Base-by-base conservation (phyloP, 2,329 filamentous ascomycete species). In the Westerdykella aurantiaca region DNA sequence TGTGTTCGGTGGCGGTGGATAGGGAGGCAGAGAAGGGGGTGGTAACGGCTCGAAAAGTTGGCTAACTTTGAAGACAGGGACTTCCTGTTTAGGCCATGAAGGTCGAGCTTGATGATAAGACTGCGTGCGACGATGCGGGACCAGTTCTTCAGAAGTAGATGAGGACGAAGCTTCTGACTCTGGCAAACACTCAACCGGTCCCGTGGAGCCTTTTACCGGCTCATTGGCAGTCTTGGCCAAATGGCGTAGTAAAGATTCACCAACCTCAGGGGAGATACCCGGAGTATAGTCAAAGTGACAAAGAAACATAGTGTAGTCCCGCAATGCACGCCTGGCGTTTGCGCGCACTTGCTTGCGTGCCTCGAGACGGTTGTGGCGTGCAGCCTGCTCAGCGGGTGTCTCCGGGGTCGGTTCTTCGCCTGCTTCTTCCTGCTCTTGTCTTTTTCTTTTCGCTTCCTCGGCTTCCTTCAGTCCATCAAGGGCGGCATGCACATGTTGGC, bases 261-360 rank as follows among this genome's bases (percentile, higher is more conserved):
- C 77, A 21, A 80, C 68, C 37, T 81, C 76, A 37, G 78, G 67
- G 6, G 83, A 78, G 34, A 86, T 66, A 39, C 85, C 79, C 0
- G 86, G 85, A 0, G 87, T 86, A 66, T 93, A 93, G 56, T 93
- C 85, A 50, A 93, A 82, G 46, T 82, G 74, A 1, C 81, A 80
- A 33, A 94, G 70, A 59, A 87, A 93, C 17, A 78, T 72, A 55
- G 82, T 72, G 60, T 86, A 89, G 67, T 93, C 87, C 46, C 83
- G 78, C 17, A 93, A 68, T 1, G 87, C 86, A 43, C 82, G 78
- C 65, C 87, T 90, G 3, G 87, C 87, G 65, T 85, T 82, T 1
- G 76, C 75, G 55, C 86, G 86, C 52, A 91, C 83, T 21, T 77
- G 69, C 63, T 85, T 88, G 37, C 84, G 77, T 37, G 78, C 77